phyloP scores from a whole-genome alignment of 495 filamentous ascomycete species.

The Podospora sp. region DNA sequence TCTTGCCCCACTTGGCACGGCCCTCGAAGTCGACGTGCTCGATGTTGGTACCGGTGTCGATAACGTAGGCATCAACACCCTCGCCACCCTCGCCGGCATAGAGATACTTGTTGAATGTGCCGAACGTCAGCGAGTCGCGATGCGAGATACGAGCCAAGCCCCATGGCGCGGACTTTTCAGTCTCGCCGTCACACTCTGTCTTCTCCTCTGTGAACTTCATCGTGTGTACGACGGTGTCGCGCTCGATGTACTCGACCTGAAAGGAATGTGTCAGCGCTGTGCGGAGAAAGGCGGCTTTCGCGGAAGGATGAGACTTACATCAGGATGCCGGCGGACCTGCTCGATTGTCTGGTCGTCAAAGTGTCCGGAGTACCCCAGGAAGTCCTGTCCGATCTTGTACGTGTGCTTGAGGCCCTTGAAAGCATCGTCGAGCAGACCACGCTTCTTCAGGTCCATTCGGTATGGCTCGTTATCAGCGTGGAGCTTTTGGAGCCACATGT shows the following conservation, averaged over 20 bases:
- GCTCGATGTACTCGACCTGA: slow-evolving; percentile 96
- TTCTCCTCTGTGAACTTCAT: slow-evolving; percentile 49
- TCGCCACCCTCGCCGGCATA: slow-evolving; percentile 90
- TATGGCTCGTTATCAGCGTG: slow-evolving; percentile 61
- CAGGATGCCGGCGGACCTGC: slow-evolving; percentile 91
- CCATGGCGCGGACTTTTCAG: slow-evolving; percentile 94
- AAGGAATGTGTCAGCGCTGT: slow-evolving; percentile 20
- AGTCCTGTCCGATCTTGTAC: slow-evolving; percentile 80
- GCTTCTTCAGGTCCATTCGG: slow-evolving; percentile 84
- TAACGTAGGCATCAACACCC: slow-evolving; percentile 98
- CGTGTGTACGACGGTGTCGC: slow-evolving; percentile 86
- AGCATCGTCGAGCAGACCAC: slow-evolving; percentile 68
- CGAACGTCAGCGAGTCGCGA: slow-evolving; percentile 80
- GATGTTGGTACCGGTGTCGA: slow-evolving; percentile 94
- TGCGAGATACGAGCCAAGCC: slow-evolving; percentile 97
- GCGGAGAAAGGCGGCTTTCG: background rate
- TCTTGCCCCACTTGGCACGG: slow-evolving; percentile 95
- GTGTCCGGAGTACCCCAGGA: slow-evolving; percentile 92
- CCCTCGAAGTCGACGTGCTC: slow-evolving; percentile 97
- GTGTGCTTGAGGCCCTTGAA: slow-evolving; percentile 93
- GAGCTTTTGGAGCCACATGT: slow-evolving; percentile 89
- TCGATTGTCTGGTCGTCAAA: slow-evolving; percentile 93
- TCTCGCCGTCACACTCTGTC: slow-evolving; percentile 46
- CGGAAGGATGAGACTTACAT: slow-evolving; percentile 69
- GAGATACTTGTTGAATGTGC: slow-evolving; percentile 96